phyloP scores from a whole-genome alignment of 805 yeast genomes.

The Metschnikowia baotianmanensis region DNA sequence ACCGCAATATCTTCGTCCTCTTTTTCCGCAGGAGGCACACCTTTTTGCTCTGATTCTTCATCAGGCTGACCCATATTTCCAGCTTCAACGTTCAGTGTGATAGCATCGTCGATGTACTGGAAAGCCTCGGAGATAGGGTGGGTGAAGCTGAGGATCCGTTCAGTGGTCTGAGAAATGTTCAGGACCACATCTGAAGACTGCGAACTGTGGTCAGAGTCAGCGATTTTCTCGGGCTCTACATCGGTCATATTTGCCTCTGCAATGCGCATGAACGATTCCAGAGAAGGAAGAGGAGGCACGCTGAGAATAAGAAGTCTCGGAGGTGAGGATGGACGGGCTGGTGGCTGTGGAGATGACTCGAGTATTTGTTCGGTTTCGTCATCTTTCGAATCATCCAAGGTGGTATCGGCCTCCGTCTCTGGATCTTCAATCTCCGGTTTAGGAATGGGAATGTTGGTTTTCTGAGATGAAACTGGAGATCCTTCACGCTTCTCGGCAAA shows the following conservation, averaged over 20 bases:
- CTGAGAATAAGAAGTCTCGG: background rate
- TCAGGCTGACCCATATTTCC: too few relatives aligned
- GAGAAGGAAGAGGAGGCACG: conserved; percentile 8
- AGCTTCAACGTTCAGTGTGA: too few relatives aligned
- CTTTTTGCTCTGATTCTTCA: background rate
- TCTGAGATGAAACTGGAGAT: too few relatives aligned
- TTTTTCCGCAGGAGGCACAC: too few relatives aligned
- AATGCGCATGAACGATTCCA: conserved; percentile 5
- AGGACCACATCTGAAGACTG: background rate
- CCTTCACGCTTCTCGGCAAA: too few relatives aligned
- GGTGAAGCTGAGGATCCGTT: background rate
- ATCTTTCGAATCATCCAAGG: background rate
- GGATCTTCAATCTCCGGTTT: too few relatives aligned
- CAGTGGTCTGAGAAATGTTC: background rate
- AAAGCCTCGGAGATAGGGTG: background rate
- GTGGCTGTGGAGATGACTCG: background rate
- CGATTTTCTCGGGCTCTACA: background rate
- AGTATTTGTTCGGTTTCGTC: background rate
- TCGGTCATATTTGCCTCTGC: conserved; percentile 1
- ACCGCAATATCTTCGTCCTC: too few relatives aligned
- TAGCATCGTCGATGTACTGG: conserved; percentile 1
- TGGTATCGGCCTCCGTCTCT: too few relatives aligned
- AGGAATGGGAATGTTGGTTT: too few relatives aligned
- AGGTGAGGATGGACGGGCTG: background rate
- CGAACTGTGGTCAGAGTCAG: background rate